A percentile compares a stretch with the other conserved stretches of the same genome.
These are phyloP conservation scores for Microcyclospora tardicrescens DNA, from an alignment of 2,329 filamentous ascomycete genomes.

Conservation along the genomic window DNA sequence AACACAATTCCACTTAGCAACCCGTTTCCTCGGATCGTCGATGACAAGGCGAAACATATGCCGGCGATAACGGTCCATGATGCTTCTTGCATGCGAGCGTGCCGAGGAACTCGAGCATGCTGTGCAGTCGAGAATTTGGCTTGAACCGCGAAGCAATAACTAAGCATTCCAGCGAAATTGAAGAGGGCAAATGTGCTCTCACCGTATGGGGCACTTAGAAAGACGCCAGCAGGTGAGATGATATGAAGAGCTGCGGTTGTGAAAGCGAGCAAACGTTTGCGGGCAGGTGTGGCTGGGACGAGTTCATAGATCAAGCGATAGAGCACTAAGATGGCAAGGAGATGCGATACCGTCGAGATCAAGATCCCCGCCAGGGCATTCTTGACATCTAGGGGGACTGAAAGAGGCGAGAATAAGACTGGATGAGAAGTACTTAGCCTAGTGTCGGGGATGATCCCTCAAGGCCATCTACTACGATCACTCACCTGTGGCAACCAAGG, in stretches of 20 bases:
- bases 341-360: conserved; percentile 62
- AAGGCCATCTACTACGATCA: conserved; percentile 5
- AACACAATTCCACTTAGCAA: conserved; percentile 70
- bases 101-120: too few relatives aligned
- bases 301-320: conserved; percentile 52
- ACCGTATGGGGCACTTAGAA: conserved; percentile 74
- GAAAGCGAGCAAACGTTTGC: conserved; percentile 43
- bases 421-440: conserved; percentile 19
- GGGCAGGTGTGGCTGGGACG: conserved; percentile 27
- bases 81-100: conserved; percentile 8
- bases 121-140: background rate
- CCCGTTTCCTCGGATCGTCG: conserved; percentile 71
- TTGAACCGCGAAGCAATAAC: conserved; percentile 45
- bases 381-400: conserved; percentile 12
- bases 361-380: conserved; percentile 46
- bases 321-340: conserved; percentile 59
- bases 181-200: conserved; percentile 70
- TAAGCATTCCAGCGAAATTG: conserved; percentile 58
- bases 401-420: conserved; percentile 8
- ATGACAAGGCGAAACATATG: conserved; percentile 53
- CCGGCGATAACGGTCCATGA: conserved; percentile 15
- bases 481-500: conserved; percentile 30
- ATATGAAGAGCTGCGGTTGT: conserved; percentile 63
- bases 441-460: background rate
- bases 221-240: conserved; percentile 75